Evolutionary conservation across 1,284 basidiomycete species (phyloP).

Genomic region (Marasmius tenuissimus): DNA sequence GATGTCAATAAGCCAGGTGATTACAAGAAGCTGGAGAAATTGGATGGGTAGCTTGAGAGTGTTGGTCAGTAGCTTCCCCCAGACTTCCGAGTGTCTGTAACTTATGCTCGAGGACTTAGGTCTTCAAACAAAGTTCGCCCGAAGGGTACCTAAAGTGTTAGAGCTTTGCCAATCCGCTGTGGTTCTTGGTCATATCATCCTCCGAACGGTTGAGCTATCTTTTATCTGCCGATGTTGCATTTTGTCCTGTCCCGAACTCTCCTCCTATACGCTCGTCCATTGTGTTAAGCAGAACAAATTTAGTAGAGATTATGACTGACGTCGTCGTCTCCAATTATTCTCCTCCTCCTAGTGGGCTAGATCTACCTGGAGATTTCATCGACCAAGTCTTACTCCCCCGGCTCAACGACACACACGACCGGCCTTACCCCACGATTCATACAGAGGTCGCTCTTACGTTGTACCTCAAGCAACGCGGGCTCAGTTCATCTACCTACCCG

Average conservation of each 20-base stretch:
- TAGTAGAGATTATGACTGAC: background rate
- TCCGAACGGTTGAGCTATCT: background rate
- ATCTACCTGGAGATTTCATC: background rate
- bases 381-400: background rate
- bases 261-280: background rate
- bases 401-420: background rate
- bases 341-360: background rate
- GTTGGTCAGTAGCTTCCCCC: background rate
- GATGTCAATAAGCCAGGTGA: background rate
- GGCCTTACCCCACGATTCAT: background rate
- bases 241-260: background rate
- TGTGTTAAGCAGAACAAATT: background rate
- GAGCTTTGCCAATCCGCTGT: background rate
- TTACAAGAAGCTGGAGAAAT: background rate
- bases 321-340: background rate
- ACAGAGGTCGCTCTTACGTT: background rate
- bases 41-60: background rate
- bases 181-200: background rate
- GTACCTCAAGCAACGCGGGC: background rate
- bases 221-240: background rate
- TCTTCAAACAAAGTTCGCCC: background rate
- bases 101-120: background rate
- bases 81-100: background rate
- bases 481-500: too few species aligned
- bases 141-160: background rate